Percentiles rank a stretch among this genome's conserved stretches.
phyloP scores from a whole-genome alignment of 2,329 filamentous ascomycete species.

The Colletotrichum gloeosporioides region DNA sequence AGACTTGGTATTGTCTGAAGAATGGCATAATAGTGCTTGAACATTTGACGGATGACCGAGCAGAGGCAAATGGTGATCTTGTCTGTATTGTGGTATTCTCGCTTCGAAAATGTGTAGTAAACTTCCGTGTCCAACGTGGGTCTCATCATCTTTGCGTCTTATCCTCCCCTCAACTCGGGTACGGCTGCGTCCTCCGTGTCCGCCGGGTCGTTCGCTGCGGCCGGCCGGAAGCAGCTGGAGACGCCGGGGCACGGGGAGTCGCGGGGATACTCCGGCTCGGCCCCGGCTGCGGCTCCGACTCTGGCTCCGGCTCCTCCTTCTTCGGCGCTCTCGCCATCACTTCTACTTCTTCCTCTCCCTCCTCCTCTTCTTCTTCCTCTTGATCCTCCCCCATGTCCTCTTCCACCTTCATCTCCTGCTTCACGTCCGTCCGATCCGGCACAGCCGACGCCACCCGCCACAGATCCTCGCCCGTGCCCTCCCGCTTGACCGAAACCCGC shows the following conservation, averaged over 20 bases:
- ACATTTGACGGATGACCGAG: accelerated
- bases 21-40: no score
- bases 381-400: background rate
- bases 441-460: background rate
- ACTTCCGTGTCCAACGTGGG: accelerated
- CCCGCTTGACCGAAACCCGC: background rate
- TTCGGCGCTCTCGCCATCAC: background rate
- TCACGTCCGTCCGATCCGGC: background rate
- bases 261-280: background rate
- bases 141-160: background rate
- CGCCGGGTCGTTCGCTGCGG: background rate
- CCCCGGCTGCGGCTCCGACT: background rate
- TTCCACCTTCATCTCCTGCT: background rate
- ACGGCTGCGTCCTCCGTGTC: background rate
- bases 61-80: background rate
- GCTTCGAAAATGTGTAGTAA: background rate
- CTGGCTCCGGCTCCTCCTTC: background rate
- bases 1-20: no score
- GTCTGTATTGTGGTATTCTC: background rate
- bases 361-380: background rate
- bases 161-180: background rate
- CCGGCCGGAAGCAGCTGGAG: background rate
- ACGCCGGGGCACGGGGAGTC: background rate
- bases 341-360: background rate
- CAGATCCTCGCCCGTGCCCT: background rate